Evolutionary conservation across 2,329 filamentous ascomycete species (phyloP).

Genomic region (Byssoonygena ceratinophila): DNA sequence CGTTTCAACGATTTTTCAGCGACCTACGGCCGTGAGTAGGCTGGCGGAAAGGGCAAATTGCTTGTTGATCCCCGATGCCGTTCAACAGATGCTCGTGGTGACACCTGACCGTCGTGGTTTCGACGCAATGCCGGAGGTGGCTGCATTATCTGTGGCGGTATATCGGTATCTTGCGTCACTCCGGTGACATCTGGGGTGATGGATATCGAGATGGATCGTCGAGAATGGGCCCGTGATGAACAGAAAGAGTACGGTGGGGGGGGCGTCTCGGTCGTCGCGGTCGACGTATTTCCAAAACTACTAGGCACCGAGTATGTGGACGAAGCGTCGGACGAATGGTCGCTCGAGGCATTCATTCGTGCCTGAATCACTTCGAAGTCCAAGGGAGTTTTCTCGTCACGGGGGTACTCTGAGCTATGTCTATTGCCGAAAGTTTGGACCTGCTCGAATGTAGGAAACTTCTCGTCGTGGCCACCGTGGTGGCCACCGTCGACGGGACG

Average conservation of each 20-base stretch:
- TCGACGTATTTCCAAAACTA: slow-evolving; percentile 37
- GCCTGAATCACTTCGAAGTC: slow-evolving; percentile 19
- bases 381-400: slow-evolving; percentile 27
- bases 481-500: slow-evolving; percentile 28
- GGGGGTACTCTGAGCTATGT: slow-evolving; percentile 10
- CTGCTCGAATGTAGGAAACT: slow-evolving; percentile 28
- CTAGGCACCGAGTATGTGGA: slow-evolving; percentile 35
- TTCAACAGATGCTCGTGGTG: not conserved
- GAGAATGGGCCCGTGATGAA: slow-evolving; percentile 24
- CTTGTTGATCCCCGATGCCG: not conserved
- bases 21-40: slow-evolving; percentile 4
- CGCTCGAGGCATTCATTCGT: slow-evolving; percentile 17
- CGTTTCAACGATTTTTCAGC: not conserved
- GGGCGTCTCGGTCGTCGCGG: slow-evolving; percentile 34
- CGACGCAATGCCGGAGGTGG: slow-evolving; percentile 22
- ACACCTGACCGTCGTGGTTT: not conserved
- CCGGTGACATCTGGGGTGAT: slow-evolving; percentile 21
- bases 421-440: slow-evolving; percentile 21
- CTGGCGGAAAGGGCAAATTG: not conserved
- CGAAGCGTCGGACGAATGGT: slow-evolving; percentile 30
- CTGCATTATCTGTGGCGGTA: slow-evolving; percentile 20
- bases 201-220: slow-evolving; percentile 24
- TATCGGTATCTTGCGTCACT: slow-evolving; percentile 8
- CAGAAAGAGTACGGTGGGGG: slow-evolving; percentile 34
- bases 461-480: slow-evolving; percentile 26